These are phyloP conservation scores for Nepenthes alata DNA, from an alignment of 179 eudicot species.

Conservation along the genomic window DNA sequence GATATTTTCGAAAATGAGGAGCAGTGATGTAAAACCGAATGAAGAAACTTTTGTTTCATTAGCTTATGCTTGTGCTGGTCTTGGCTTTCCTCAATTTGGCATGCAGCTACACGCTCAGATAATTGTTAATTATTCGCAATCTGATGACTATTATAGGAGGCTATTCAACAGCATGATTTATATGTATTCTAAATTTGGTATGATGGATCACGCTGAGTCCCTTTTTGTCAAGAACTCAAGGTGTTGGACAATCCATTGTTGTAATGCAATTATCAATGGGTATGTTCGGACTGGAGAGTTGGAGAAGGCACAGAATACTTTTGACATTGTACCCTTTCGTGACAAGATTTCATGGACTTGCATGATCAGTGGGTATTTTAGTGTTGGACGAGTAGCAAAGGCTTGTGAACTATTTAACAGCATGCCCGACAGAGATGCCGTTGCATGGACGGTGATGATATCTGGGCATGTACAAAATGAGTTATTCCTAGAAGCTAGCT, in stretches of 20 bases:
- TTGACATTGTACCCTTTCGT: constrained; percentile 18
- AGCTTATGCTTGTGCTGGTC: constrained; percentile 32
- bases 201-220: constrained; percentile 25
- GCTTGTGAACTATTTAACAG: constrained; percentile 20
- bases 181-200: constrained; percentile 30
- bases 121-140: constrained; percentile 12
- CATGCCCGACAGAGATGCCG: constrained; percentile 23
- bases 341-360: constrained; percentile 37
- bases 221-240: constrained; percentile 16
- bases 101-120: constrained; percentile 30
- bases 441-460: constrained; percentile 38
- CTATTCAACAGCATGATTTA: constrained; percentile 21
- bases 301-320: constrained; percentile 24
- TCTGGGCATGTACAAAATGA: constrained; percentile 34
- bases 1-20: constrained; percentile 24
- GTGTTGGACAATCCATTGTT: constrained; percentile 20
- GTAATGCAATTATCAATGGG: constrained; percentile 29
- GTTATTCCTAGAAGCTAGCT: constrained; percentile 27
- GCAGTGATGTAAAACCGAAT: constrained; percentile 20
- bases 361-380: constrained; percentile 27
- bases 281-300: constrained; percentile 20
- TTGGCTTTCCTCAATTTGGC: constrained; percentile 21
- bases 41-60: constrained; percentile 25
- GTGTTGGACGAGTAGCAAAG: constrained; percentile 17
- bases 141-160: constrained; percentile 12